Percentiles rank a stretch among this genome's conserved stretches.
Conservation (phyloP, 169 alveolate species). For the Sarcocystis neurona region DNA sequence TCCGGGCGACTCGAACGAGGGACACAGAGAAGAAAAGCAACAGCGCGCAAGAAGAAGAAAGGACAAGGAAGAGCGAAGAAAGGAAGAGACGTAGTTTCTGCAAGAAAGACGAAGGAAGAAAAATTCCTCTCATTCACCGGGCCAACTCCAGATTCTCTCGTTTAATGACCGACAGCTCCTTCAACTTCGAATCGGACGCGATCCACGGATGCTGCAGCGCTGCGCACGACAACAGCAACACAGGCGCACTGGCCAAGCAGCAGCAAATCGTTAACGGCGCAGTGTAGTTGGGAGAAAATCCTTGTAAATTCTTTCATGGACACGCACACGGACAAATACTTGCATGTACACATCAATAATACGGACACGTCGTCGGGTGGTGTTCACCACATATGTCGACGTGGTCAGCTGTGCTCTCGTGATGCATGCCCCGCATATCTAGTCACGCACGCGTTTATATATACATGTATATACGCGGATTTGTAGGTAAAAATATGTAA, state of each 20-base stretch:
- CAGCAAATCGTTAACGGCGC: too few species aligned
- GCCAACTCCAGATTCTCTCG: conserved; percentile 55
- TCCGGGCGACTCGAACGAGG: too few species aligned
- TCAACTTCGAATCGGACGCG: conserved; percentile 33
- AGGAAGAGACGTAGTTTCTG: neutral
- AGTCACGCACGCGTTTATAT: neutral
- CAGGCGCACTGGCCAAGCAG: neutral
- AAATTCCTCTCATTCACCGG: conserved; percentile 13
- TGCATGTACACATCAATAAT: neutral
- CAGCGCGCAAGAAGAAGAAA: too few species aligned
- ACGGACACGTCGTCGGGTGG: neutral
- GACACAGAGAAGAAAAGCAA: too few species aligned
- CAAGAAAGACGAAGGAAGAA: neutral
- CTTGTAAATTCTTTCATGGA: neutral
- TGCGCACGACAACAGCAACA: neutral
- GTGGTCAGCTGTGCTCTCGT: too few species aligned
- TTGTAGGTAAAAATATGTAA: too few species aligned
- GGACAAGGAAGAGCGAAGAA: neutral
- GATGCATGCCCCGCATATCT: neutral
- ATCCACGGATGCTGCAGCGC: conserved; percentile 65
- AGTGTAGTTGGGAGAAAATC: too few species aligned
- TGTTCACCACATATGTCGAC: neutral
- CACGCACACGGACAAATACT: neutral
- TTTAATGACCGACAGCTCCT: conserved; percentile 56
- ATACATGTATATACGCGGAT: neutral